Evolutionary conservation across 345 rosid species (phyloP), one percentile per base, ranked within the genome.

Genomic region (Aquilaria sinensis): DNA sequence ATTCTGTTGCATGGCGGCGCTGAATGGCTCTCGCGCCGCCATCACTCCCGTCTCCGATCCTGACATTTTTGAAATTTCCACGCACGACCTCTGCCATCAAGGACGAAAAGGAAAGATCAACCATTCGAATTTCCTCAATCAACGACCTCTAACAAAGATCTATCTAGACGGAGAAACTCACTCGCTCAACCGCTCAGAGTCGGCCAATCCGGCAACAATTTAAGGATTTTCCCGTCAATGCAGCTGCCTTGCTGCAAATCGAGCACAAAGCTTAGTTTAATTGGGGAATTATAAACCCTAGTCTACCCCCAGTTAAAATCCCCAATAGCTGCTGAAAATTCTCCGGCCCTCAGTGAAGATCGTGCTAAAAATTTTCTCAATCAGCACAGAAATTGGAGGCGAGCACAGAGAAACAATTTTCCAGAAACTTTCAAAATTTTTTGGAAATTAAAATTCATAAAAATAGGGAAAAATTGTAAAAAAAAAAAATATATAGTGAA

Each of bases 1-100:
- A 7, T 73, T 75, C 51, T 57, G 62, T 31, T 68, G 78, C 29
- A 70, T 65, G 53, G 57, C 66, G 13, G 51, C 43, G 51, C 63
- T 61, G 55, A 73, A 75, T 10, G 80, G 72, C 45, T 81, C 83
- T 60, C 81, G 63, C 60, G 66, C 76, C 10, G 83, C 31, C 80
- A 80, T 75, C 59, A 84, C 72, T 47, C 82, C 89, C 13, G 86
- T 66, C 67, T 80, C 86, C 12, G 86, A 84, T 75, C 80, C 86
- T 23, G 86, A 74, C 86, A 80, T 80, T 31, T 59, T 63, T 53
- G 47, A 58, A 66, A 67, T 34, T 66, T 67, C 52, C 77, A 57
- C 56, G 6, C 56, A 54, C 45, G 7, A 37, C 29, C 47, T 62
- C 53, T 34, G 58, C 41, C 67, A 29, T 23, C 15, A 57, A 57